Percentiles rank a stretch among this genome's conserved stretches.
Conservation (phyloP, 2,329 filamentous ascomycete species). For the Zymoseptoria passerinii region DNA sequence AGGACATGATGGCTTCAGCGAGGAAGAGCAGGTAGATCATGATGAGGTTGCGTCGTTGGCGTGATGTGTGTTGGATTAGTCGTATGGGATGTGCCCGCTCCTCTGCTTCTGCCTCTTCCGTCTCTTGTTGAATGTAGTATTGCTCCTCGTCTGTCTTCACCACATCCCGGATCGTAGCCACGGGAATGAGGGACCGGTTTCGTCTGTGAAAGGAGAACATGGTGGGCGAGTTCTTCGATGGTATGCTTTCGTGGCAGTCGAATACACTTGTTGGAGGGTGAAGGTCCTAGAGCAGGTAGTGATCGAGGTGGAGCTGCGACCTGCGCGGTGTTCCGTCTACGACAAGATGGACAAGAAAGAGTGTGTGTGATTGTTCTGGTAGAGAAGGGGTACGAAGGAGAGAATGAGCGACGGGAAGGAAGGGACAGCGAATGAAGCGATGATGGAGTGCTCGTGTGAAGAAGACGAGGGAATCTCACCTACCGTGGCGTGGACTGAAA, state of each 20-base stretch:
- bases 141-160: constrained; percentile 30
- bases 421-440: background rate
- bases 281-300: background rate
- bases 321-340: background rate
- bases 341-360: background rate
- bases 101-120: constrained; percentile 20
- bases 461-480: background rate
- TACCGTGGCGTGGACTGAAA: no score
- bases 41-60: constrained; percentile 26
- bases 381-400: background rate
- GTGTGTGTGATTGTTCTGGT: background rate
- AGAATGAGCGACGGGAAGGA: background rate
- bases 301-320: background rate
- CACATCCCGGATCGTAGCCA: constrained; percentile 36
- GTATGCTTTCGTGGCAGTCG: background rate
- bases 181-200: constrained; percentile 36
- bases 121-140: constrained; percentile 22
- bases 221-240: constrained; percentile 6
- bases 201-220: constrained; percentile 40
- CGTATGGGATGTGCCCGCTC: background rate
- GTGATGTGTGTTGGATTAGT: constrained; percentile 1
- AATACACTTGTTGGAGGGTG: background rate
- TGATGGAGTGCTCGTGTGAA: background rate
- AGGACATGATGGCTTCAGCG: constrained; percentile 44
- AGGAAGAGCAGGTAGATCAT: constrained; percentile 41